phyloP scores from a whole-genome alignment of 2,329 filamentous ascomycete species.

The Phaeosphaeria sp. region DNA sequence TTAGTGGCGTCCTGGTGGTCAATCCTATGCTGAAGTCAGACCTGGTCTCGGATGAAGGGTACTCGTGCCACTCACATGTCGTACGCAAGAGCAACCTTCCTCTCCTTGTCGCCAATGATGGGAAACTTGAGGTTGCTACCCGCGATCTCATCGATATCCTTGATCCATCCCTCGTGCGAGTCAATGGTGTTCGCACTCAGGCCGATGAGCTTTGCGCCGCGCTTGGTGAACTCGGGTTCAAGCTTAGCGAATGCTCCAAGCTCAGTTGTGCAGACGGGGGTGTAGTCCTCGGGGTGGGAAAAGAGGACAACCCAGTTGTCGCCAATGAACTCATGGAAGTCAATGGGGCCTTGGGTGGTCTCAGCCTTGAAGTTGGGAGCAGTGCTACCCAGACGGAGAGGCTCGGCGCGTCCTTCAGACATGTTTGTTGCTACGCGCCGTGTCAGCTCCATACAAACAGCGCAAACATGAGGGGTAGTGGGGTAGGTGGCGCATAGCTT shows the following conservation, averaged over 20 bases:
- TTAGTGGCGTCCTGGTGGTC: slow-evolving; percentile 65
- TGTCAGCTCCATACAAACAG: slow-evolving; percentile 30
- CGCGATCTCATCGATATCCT: slow-evolving; percentile 60
- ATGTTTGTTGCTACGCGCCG: slow-evolving; percentile 22
- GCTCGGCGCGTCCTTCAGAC: slow-evolving; percentile 39
- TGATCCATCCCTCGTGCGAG: slow-evolving; percentile 59
- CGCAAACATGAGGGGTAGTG: slow-evolving; percentile 40
- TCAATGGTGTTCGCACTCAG: slow-evolving; percentile 60
- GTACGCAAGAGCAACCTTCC: slow-evolving; percentile 59
- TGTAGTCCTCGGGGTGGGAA: slow-evolving; percentile 71
- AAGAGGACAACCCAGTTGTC: slow-evolving; percentile 74
- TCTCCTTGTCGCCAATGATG: slow-evolving; percentile 61
- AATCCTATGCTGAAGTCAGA: slow-evolving; percentile 45
- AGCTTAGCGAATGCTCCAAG: slow-evolving; percentile 69
- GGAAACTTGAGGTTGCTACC: slow-evolving; percentile 57
- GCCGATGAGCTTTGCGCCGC: slow-evolving; percentile 68
- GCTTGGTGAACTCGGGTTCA: slow-evolving; percentile 68
- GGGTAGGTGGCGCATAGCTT: slow-evolving; percentile 20
- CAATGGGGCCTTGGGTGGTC: slow-evolving; percentile 69
- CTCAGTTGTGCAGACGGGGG: slow-evolving; percentile 68
- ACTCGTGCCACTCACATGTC: slow-evolving; percentile 53
- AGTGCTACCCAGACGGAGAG: slow-evolving; percentile 69
- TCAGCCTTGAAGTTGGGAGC: slow-evolving; percentile 74
- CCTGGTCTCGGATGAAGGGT: slow-evolving; percentile 11
- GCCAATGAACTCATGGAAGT: slow-evolving; percentile 75